These are phyloP conservation scores for Cucurbitaria berberidis DNA, from an alignment of 2,329 filamentous ascomycete genomes.

Conservation along the genomic window DNA sequence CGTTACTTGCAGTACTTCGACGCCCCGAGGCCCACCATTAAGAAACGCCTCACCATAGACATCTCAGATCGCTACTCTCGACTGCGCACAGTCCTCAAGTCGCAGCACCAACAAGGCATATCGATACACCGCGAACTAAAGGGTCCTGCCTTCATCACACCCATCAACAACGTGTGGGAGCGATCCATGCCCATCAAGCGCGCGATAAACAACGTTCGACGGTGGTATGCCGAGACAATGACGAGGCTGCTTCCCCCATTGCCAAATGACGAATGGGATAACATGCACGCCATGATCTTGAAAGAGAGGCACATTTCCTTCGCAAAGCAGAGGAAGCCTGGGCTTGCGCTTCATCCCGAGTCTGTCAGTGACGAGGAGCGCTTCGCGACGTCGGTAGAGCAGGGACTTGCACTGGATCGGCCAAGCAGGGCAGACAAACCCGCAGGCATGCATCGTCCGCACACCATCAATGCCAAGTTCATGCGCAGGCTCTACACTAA, in stretches of 20 bases:
- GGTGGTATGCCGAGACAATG: slow-evolving; percentile 54
- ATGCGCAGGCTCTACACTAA: slow-evolving; percentile 56
- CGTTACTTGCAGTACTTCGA: slow-evolving; percentile 40
- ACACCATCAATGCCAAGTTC: slow-evolving; percentile 50
- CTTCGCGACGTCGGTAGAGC: slow-evolving; percentile 16
- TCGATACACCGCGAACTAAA: slow-evolving; percentile 33
- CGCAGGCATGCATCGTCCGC: slow-evolving; percentile 33
- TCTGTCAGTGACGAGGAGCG: slow-evolving; percentile 2
- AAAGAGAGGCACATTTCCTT: slow-evolving; percentile 40
- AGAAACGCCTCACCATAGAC: slow-evolving; percentile 21
- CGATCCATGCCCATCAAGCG: slow-evolving; percentile 54
- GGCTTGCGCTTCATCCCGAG: not conserved
- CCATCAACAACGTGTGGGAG: slow-evolving; percentile 55
- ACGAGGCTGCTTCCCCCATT: slow-evolving; percentile 54
- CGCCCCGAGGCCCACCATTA: slow-evolving; percentile 27
- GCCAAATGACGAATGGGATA: slow-evolving; percentile 52
- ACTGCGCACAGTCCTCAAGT: slow-evolving; percentile 36
- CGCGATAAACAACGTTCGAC: slow-evolving; percentile 51
- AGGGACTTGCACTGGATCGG: slow-evolving; percentile 32
- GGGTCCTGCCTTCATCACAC: slow-evolving; percentile 39
- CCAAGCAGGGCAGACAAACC: slow-evolving; percentile 34
- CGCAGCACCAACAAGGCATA: slow-evolving; percentile 28
- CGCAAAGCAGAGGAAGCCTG: slow-evolving; percentile 28
- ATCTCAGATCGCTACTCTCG: slow-evolving; percentile 41
- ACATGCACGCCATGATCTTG: slow-evolving; percentile 48